Evolutionary conservation across 1,284 basidiomycete genomes (phyloP), one percentile per base, ranked within the genome.

Genomic region (Jaminaea rosea): DNA sequence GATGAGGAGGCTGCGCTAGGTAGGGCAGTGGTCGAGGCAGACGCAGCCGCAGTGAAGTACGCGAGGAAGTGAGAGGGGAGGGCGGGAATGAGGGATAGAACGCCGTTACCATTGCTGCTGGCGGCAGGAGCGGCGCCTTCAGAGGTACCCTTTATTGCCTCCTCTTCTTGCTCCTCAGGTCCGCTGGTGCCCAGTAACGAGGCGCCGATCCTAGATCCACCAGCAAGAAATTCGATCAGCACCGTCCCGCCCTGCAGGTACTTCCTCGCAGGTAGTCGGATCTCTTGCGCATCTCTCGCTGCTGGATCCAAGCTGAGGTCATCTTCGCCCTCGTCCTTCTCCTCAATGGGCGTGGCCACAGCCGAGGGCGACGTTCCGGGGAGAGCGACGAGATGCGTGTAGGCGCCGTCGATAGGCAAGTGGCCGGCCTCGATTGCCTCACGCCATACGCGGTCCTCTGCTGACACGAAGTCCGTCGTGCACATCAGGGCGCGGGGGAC

Each of bases 171-270:
- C n/a, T n/a, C n/a, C n/a, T n/a, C n/a, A n/a, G n/a, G n/a, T n/a
- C n/a, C n/a, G n/a, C n/a, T n/a, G n/a, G n/a, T n/a, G n/a, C n/a
- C n/a, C 8, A 66, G 62, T 15, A 66, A 23, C 15, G 55, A 62
- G 7, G 64, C 63, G 13, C 57, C 60, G 19, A 66, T 59, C 1
- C 58, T 47, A 8, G 32, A 29, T n/a, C n/a, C n/a, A 3, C 62
- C 63, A 2, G 62, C 62, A 1, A 66, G 55, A 9, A 66, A 66
- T 49, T 66, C 60, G 46, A 66, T 58, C 26, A 66, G 51, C 15
- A 66, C 64, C 15, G 64, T 62, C 1, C 62, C 62, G 17, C 64
- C 63, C 45, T 65, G 62, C 56, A 66, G 56, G 28, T 31, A n/a
- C n/a, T n/a, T n/a, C n/a, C n/a, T n/a, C n/a, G n/a, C n/a, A n/a